Conservation (phyloP, 2,329 filamentous ascomycete genomes). For the Pseudodiploospora longispora region DNA sequence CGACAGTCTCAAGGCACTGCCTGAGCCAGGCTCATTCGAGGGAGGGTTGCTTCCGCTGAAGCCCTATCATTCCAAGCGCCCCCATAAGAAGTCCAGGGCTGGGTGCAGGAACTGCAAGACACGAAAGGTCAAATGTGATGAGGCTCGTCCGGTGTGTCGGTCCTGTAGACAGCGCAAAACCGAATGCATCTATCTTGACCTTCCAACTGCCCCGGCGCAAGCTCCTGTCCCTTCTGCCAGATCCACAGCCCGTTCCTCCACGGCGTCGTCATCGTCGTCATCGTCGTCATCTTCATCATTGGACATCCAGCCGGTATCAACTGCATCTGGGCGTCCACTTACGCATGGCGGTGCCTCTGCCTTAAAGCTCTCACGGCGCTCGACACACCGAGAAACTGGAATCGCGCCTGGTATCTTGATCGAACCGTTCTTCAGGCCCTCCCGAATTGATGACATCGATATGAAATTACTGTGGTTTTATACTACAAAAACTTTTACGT, state of each 20-base stretch:
- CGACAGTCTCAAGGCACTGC: slow-evolving; percentile 12
- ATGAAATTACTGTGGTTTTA: slow-evolving; percentile 52
- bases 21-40: not conserved
- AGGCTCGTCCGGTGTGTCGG: slow-evolving; percentile 40
- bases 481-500: slow-evolving; percentile 35
- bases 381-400: too few species aligned
- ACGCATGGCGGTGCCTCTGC: too few species aligned
- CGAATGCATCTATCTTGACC: slow-evolving; percentile 36
- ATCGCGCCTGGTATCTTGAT: slow-evolving; percentile 8
- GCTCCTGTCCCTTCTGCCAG: slow-evolving; percentile 6
- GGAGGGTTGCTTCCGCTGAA: slow-evolving; percentile 3
- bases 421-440: slow-evolving; percentile 23
- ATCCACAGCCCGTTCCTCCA: not conserved
- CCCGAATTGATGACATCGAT: slow-evolving; percentile 30
- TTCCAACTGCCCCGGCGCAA: not conserved
- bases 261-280: slow-evolving; percentile 7
- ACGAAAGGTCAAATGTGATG: slow-evolving; percentile 49
- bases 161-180: slow-evolving; percentile 40
- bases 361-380: too few species aligned
- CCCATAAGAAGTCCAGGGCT: slow-evolving; percentile 46
- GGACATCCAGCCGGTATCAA: too few species aligned
- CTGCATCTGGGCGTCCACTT: too few species aligned
- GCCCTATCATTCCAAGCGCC: slow-evolving; percentile 37
- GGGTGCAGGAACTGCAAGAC: slow-evolving; percentile 48
- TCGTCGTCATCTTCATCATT: not conserved